A percentile compares a stretch with the other conserved stretches of the same genome.
Conservation (phyloP, 805 yeast genomes). For the Teunomyces pallodes region DNA sequence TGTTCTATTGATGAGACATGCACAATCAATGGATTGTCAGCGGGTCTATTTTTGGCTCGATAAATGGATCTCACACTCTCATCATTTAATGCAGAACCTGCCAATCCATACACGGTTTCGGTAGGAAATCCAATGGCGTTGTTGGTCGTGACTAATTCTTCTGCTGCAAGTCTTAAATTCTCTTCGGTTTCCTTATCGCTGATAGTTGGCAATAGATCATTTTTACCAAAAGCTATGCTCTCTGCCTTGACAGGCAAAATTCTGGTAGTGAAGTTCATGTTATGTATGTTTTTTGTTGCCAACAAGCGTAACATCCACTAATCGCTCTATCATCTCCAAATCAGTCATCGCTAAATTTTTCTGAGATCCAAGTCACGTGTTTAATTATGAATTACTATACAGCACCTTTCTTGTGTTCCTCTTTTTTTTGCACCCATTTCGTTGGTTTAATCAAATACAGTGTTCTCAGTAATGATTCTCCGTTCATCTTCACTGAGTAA, state of each 20-base stretch:
- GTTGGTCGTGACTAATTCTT: constrained; percentile 45
- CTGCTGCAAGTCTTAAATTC: constrained; percentile 59
- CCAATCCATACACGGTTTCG: constrained; percentile 95
- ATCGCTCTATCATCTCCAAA: background rate
- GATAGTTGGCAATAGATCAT: constrained; percentile 43
- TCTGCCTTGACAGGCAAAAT: constrained; percentile 55
- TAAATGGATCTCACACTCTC: constrained; percentile 75
- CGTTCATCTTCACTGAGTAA: constrained; percentile 52
- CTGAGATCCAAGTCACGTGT: background rate
- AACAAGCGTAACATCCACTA: background rate
- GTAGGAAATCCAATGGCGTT: constrained; percentile 91
- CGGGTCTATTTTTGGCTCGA: constrained; percentile 87
- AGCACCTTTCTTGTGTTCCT: too few relatives aligned
- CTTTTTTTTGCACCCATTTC: background rate
- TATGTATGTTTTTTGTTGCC: constrained; percentile 1
- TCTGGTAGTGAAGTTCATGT: constrained; percentile 22
- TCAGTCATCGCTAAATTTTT: constrained; percentile 2
- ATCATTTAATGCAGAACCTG: constrained; percentile 78
- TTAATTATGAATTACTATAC: too few relatives aligned
- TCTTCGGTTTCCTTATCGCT: constrained; percentile 50
- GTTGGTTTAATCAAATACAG: constrained; percentile 27
- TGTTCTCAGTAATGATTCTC: constrained; percentile 47
- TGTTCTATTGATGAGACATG: constrained; percentile 82
- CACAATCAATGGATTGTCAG: constrained; percentile 91
- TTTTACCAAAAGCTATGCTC: constrained; percentile 47